These are phyloP conservation scores for Neopestalotiopsis sp. DNA, from an alignment of 2,329 filamentous ascomycete species.

Conservation along the genomic window DNA sequence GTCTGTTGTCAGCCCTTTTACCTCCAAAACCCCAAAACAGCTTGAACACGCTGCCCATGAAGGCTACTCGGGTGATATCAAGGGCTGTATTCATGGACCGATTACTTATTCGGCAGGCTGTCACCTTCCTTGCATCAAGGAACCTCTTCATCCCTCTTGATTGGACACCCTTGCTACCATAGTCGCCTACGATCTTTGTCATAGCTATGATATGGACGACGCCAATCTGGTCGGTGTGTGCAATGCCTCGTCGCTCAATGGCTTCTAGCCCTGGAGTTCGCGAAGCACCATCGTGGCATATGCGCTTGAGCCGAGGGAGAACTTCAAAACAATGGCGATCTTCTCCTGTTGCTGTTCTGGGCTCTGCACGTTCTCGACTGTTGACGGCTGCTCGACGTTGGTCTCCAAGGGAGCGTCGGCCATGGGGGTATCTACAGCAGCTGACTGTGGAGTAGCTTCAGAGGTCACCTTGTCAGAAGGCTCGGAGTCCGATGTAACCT, in stretches of 20 bases:
- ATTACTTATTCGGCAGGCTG: too few species aligned
- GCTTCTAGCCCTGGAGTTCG: constrained; percentile 35
- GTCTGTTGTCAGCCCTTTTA: too few species aligned
- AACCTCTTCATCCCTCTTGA: too few species aligned
- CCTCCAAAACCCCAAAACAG: too few species aligned
- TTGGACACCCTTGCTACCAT: not conserved
- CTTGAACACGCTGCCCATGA: too few species aligned
- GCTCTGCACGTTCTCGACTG: not conserved
- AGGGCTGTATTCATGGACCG: too few species aligned
- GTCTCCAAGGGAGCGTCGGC: not conserved
- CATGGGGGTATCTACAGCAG: not conserved
- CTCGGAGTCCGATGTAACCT: not conserved
- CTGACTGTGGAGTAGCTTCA: not conserved
- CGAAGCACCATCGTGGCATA: constrained; percentile 41
- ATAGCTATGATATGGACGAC: not conserved
- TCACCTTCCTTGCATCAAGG: too few species aligned
- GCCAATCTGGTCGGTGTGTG: too few species aligned
- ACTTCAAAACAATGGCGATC: constrained; percentile 40
- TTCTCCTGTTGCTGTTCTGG: constrained; percentile 25
- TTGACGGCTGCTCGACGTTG: not conserved
- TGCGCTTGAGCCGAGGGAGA: constrained; percentile 38
- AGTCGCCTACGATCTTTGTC: not conserved
- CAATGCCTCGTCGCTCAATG: not conserved
- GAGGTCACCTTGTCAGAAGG: not conserved
- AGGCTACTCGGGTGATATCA: too few species aligned